phyloP scores from a whole-genome alignment of 2,329 filamentous ascomycete genomes.

The Colletotrichum tofieldiae region DNA sequence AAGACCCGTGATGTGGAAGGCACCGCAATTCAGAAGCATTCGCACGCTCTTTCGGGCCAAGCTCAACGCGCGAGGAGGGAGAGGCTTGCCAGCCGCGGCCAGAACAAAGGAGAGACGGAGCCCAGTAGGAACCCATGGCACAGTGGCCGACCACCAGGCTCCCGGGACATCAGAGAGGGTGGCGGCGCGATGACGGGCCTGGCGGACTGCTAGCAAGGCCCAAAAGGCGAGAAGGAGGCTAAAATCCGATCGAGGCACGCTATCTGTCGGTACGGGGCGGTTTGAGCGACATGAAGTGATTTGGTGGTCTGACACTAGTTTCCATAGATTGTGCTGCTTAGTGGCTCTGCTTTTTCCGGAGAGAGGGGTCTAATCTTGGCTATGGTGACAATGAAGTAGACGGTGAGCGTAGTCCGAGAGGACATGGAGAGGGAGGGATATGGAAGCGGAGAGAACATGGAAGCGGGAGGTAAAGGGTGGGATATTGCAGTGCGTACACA shows the following conservation, averaged over 20 bases:
- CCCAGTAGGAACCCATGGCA: neutral
- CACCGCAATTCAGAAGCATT: neutral
- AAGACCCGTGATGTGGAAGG: conserved; percentile 2
- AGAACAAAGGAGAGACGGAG: conserved; percentile 2
- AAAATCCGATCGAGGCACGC: conserved; percentile 15
- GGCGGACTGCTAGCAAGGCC: conserved; percentile 1
- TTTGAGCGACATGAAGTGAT: conserved; percentile 18
- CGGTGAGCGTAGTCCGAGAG: conserved; percentile 10
- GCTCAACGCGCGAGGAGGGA: conserved; percentile 5
- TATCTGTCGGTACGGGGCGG: conserved; percentile 21
- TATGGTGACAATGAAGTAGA: conserved; percentile 6
- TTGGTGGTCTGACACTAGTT: conserved; percentile 22
- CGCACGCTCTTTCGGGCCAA: neutral
- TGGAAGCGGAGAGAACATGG: conserved; percentile 15
- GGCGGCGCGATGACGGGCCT: conserved; percentile 14
- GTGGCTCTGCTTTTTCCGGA: conserved; percentile 1
- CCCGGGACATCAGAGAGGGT: neutral
- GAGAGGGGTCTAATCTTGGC: conserved; percentile 19
- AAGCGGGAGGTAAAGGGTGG: conserved; percentile 5
- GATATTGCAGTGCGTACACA: neutral
- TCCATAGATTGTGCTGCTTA: neutral
- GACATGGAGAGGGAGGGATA: neutral
- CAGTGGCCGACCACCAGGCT: conserved; percentile 20
- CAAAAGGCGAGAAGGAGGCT: neutral
- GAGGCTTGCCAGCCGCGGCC: conserved; percentile 3